Percentiles rank a stretch among this genome's conserved stretches.
Evolutionary conservation across 257 asterid species (phyloP).

Genomic region (Solanum lycopersicoides): DNA sequence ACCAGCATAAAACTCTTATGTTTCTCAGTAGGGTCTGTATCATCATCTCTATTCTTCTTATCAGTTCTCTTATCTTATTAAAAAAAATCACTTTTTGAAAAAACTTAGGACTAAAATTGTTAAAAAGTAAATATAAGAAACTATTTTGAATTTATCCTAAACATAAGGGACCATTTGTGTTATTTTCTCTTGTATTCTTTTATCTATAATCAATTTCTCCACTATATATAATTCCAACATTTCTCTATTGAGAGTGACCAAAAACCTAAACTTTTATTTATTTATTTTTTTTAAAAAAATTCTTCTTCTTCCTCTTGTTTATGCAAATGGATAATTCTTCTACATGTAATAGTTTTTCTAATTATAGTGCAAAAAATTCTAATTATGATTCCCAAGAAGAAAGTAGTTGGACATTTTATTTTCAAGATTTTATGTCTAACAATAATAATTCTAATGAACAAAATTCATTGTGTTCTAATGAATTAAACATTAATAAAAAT

Average conservation of each 20-base stretch:
- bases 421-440: constrained; percentile 38
- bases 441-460: not conserved
- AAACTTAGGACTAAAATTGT: not conserved
- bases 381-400: constrained; percentile 38
- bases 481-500: not conserved
- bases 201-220: not conserved
- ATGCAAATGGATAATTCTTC: constrained; percentile 5
- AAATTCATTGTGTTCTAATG: not conserved
- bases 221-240: constrained; percentile 18
- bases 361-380: not conserved
- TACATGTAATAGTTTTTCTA: not conserved
- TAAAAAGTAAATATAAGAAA: not conserved
- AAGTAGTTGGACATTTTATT: constrained; percentile 79
- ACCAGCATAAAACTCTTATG: not conserved
- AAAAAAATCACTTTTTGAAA: not conserved
- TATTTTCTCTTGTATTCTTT: not conserved
- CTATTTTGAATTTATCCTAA: not conserved
- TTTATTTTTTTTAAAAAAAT: not conserved
- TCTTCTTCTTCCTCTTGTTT: not conserved
- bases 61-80: not conserved
- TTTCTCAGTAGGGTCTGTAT: not conserved
- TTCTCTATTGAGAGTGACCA: not conserved
- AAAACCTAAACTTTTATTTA: not conserved
- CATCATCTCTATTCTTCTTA: not conserved
- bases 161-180: not conserved